Evolutionary conservation across 2,329 filamentous ascomycete species (phyloP).

Genomic region (Periconia sp.): DNA sequence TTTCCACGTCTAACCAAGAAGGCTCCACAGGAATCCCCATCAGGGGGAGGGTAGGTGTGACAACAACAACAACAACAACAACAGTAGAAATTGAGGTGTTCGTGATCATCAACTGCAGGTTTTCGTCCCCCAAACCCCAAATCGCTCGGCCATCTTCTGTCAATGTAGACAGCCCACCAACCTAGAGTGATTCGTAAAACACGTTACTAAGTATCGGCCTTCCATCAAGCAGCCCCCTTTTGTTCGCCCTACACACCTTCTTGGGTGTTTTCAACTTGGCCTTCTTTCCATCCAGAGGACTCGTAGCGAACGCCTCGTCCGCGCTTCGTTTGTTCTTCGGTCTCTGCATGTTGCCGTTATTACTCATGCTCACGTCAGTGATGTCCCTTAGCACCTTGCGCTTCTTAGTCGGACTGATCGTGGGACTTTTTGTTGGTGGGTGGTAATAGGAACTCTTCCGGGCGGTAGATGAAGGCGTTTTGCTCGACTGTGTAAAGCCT

Average conservation of each 20-base stretch:
- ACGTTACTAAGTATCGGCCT: constrained; percentile 75
- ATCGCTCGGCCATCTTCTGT: too few relatives aligned
- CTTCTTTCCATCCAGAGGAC: constrained; percentile 29
- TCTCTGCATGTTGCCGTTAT: constrained; percentile 12
- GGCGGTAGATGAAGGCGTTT: constrained; percentile 10
- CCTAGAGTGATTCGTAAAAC: constrained; percentile 58
- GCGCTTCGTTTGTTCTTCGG: constrained; percentile 18
- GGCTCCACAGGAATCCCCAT: too few relatives aligned
- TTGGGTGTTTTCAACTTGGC: constrained; percentile 54
- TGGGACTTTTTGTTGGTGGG: constrained; percentile 2
- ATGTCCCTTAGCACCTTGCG: constrained; percentile 31
- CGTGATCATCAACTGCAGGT: too few relatives aligned
- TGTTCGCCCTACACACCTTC: constrained; percentile 60
- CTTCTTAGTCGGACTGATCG: constrained; percentile 37
- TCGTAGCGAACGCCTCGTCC: constrained; percentile 17
- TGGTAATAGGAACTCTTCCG: background rate
- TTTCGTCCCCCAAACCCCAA: too few relatives aligned
- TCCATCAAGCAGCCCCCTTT: constrained; percentile 62
- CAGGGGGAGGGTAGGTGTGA: too few relatives aligned
- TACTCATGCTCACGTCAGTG: constrained; percentile 6
- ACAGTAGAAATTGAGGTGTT: too few relatives aligned
- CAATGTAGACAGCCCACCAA: background rate
- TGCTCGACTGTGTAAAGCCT: constrained; percentile 42
- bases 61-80: too few relatives aligned
- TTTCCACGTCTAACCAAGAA: too few relatives aligned